Conservation (phyloP, 1,284 basidiomycete species). For the Earliella scabrosa region DNA sequence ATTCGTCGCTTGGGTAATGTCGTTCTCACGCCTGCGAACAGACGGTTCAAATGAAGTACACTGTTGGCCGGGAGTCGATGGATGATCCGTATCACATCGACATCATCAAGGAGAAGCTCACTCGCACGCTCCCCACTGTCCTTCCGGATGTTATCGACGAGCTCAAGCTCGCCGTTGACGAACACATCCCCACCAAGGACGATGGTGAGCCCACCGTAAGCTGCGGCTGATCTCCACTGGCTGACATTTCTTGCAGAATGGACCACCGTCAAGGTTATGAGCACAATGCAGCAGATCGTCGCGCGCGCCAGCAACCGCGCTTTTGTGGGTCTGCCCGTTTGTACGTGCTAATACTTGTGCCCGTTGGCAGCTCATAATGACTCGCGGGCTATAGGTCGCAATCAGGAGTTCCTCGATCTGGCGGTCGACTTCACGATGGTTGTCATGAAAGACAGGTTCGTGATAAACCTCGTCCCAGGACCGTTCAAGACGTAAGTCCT, state of each 20-base stretch:
- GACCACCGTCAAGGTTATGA: conserved; percentile 15
- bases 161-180: conserved; percentile 25
- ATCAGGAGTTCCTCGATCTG: conserved; percentile 22
- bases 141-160: conserved; percentile 34
- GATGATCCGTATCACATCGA: conserved; percentile 32
- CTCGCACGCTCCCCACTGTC: conserved; percentile 26
- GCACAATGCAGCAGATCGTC: conserved; percentile 28
- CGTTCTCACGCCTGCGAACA: not conserved
- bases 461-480: conserved; percentile 31
- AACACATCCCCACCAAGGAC: conserved; percentile 18
- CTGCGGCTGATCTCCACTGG: too few relatives aligned
- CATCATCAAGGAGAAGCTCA: conserved; percentile 31
- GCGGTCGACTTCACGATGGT: conserved; percentile 14
- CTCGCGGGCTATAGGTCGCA: conserved; percentile 26
- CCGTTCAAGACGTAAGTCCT: conserved; percentile 34
- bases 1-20: too few relatives aligned
- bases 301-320: conserved; percentile 31
- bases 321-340: conserved; percentile 35
- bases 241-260: conserved; percentile 30
- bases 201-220: conserved; percentile 21
- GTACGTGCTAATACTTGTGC: conserved; percentile 14
- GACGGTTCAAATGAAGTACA: conserved; percentile 24
- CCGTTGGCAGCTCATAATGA: not conserved
- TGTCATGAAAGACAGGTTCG: conserved; percentile 5
- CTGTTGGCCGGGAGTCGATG: conserved; percentile 27